These are phyloP conservation scores for Nakataea oryzae DNA, from an alignment of 2,329 filamentous ascomycete genomes.

Conservation along the genomic window DNA sequence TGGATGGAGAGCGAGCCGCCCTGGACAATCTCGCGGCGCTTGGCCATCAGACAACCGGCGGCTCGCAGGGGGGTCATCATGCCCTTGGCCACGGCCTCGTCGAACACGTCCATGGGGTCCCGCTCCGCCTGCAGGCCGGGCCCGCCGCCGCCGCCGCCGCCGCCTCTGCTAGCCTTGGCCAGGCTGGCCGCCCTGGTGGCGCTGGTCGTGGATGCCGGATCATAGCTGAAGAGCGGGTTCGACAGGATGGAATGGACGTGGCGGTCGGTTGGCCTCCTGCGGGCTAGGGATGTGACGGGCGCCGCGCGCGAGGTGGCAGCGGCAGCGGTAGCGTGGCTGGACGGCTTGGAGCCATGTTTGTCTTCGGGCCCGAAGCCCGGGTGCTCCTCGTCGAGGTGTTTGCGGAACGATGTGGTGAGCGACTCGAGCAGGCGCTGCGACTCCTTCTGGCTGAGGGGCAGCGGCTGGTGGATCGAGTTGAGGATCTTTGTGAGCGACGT, in stretches of 20 bases:
- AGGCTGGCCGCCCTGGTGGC: conserved; percentile 26
- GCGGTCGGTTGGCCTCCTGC: conserved; percentile 26
- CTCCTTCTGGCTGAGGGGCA: conserved; percentile 37
- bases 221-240: conserved; percentile 41
- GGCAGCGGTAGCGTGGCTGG: background rate
- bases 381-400: conserved; percentile 44
- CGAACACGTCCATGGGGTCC: conserved; percentile 44
- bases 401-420: conserved; percentile 46
- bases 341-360: background rate
- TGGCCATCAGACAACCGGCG: conserved; percentile 40
- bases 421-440: conserved; percentile 44
- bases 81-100: conserved; percentile 42
- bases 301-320: conserved; percentile 4
- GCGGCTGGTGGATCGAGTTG: conserved; percentile 38
- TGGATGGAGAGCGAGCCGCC: conserved; percentile 20
- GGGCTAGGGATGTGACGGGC: conserved; percentile 5
- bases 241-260: conserved; percentile 47
- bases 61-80: conserved; percentile 45
- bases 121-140: conserved; percentile 10
- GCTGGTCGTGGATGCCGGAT: conserved; percentile 9
- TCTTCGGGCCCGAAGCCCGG: background rate
- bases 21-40: conserved; percentile 28
- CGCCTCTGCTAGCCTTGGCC: conserved; percentile 45
- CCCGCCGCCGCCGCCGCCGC: conserved; percentile 20
- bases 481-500: conserved; percentile 29